Base-by-base conservation (phyloP, 2,329 filamentous ascomycete genomes). In the Elsinoe batatas region DNA sequence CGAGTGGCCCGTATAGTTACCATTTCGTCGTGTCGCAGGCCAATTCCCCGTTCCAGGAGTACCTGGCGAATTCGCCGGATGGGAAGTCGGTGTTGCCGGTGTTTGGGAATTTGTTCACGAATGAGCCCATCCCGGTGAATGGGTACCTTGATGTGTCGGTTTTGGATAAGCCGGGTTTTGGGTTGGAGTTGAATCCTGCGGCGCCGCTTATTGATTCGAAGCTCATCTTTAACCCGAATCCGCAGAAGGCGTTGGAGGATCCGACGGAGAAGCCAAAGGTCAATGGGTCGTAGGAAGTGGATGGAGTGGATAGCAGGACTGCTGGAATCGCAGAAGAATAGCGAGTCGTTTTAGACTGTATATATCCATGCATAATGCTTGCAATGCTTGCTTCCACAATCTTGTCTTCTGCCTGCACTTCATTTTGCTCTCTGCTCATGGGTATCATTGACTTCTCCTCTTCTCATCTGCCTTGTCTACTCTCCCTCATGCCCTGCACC, bases 31-130 rank as follows among this genome's bases (percentile, higher is more conserved):
- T 95, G 59, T 94, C 89, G 43, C 91, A 96, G 72, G 82, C 88
- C 60, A 95, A 95, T 74, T 88, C 86, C 12, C 91, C 91, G 4
- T 96, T 96, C 79, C 91, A 96, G 71, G 91, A 96, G 72, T 96
- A 96, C 67, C 79, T 96, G 20, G 91, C 91, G 63, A 95, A 95
- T 74, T 95, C 89, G 1, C 82, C 90, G 0, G 90, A 96, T 64
- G 91, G 91, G 49, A 88, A 89, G 75, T 90, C 83, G 59, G 91
- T 96, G 15, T 74, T 91, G 59, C 91, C 91, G 1, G 91, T 96
- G 5, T 96, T 96, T 70, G 91, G 91, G 35, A 87, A 95, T 64
- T 76, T 96, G 53, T 96, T 95, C 72, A 65, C 87, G 35, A 90
- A 95, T 69, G 91, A 96, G 74, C 90, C 90, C 4, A 91, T 96